phyloP scores from a whole-genome alignment of 805 yeast genomes.

The Ogataea saltuana region DNA sequence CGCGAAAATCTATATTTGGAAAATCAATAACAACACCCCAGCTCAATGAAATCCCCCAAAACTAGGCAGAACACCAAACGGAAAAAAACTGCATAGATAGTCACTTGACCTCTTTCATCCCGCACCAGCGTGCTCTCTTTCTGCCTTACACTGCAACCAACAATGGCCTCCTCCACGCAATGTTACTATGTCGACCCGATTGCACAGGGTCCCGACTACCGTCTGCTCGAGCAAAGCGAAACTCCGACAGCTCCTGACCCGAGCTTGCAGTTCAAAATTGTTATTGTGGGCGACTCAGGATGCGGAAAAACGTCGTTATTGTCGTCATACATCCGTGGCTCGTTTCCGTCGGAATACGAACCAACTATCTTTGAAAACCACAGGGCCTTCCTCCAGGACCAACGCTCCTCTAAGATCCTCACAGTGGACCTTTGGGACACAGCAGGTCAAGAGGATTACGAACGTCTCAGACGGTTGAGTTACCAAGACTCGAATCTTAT shows the following conservation, averaged over 20 bases:
- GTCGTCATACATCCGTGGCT: slow-evolving; percentile 92
- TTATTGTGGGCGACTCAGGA: slow-evolving; percentile 99
- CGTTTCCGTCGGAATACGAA: slow-evolving; percentile 95
- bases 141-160: no score
- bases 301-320: slow-evolving; percentile 96
- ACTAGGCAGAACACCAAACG: background rate
- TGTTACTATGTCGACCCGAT: slow-evolving; percentile 20
- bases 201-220: slow-evolving; percentile 27
- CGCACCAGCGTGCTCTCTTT: no score
- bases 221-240: slow-evolving; percentile 25
- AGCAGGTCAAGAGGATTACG: slow-evolving; percentile 93
- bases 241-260: slow-evolving; percentile 37
- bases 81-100: no score
- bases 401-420: slow-evolving; percentile 83
- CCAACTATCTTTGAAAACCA: slow-evolving; percentile 97
- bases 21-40: slow-evolving; percentile 13
- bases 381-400: slow-evolving; percentile 89
- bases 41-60: slow-evolving; percentile 1
- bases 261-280: slow-evolving; percentile 43
- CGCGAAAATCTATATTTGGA: slow-evolving; percentile 18
- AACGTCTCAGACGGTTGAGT: slow-evolving; percentile 80
- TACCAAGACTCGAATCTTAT: slow-evolving; percentile 82
- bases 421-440: slow-evolving; percentile 93
- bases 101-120: no score
- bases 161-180: slow-evolving; percentile 5